phyloP scores from a whole-genome alignment of 2,329 filamentous ascomycete species.

The Cytospora chrysosperma region DNA sequence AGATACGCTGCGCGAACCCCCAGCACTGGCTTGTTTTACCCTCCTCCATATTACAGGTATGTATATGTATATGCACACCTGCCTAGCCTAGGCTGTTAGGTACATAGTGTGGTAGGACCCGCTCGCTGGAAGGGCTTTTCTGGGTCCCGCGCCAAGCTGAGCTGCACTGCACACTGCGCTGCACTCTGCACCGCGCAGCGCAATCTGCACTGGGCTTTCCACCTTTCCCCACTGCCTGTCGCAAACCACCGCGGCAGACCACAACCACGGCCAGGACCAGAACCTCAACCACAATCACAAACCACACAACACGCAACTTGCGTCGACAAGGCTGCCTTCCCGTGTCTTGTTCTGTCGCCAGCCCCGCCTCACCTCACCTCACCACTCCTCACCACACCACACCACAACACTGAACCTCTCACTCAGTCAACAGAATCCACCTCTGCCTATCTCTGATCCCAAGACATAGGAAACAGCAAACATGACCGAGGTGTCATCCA shows the following conservation, averaged over 20 bases:
- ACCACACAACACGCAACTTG: background rate
- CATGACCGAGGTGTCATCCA: slow-evolving; percentile 89
- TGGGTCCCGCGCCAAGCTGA: background rate
- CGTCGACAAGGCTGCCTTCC: slow-evolving; percentile 21
- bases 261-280: no score
- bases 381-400: background rate
- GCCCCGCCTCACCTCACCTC: slow-evolving; percentile 14
- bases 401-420: no score
- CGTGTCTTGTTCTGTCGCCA: slow-evolving; percentile 15
- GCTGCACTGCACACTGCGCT: background rate
- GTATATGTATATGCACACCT: no score
- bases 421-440: background rate
- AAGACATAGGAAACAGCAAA: slow-evolving; percentile 33
- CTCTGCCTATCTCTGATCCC: slow-evolving; percentile 12
- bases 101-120: no score
- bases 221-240: slow-evolving; percentile 11
- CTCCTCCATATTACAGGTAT: no score
- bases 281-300: background rate
- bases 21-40: background rate
- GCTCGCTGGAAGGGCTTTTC: slow-evolving; percentile 9
- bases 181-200: no score
- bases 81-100: no score
- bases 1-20: background rate
- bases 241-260: slow-evolving; percentile 3
- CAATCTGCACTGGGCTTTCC: background rate